phyloP scores from a whole-genome alignment of 768 basidiomycete species.

The Termitomyces sp. region DNA sequence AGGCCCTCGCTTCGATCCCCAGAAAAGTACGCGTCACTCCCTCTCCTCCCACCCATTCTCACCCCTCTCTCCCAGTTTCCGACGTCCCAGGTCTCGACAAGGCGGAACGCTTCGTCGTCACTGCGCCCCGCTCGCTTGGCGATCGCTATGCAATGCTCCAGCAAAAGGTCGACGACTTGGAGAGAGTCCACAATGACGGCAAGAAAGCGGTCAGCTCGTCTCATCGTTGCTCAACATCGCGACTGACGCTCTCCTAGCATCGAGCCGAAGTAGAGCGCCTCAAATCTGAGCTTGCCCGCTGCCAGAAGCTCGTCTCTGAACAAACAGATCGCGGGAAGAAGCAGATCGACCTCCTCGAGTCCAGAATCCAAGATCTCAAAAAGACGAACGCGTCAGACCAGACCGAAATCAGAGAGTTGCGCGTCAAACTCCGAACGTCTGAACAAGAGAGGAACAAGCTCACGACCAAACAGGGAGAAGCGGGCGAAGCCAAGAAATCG shows the following conservation, averaged over 20 bases:
- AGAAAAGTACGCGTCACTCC: conserved; percentile 25
- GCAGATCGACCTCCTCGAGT: conserved; percentile 50
- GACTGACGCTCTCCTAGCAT: conserved; percentile 37
- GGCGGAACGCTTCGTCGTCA: conserved; percentile 42
- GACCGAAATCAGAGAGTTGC: conserved; percentile 57
- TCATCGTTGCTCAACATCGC: background rate
- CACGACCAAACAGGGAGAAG: conserved; percentile 45
- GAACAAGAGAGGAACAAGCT: conserved; percentile 56
- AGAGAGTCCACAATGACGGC: conserved; percentile 55
- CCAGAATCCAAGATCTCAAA: conserved; percentile 58
- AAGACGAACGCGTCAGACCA: conserved; percentile 43
- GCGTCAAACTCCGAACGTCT: conserved; percentile 46
- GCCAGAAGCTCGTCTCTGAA: conserved; percentile 42
- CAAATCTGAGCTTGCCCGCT: conserved; percentile 48
- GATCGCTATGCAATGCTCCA: conserved; percentile 55
- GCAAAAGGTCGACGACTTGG: conserved; percentile 59
- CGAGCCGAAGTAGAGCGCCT: conserved; percentile 52
- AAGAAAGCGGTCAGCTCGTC: conserved; percentile 52
- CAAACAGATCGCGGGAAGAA: conserved; percentile 50
- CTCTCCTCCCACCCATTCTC: no score
- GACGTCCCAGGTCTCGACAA: conserved; percentile 56
- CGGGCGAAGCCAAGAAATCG: conserved; percentile 43
- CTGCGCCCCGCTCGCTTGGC: no score
- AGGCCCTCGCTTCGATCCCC: conserved; percentile 39
- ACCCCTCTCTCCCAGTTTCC: conserved; percentile 25